Percentiles rank a stretch among this genome's conserved stretches.
Evolutionary conservation across 805 yeast species (phyloP).

Genomic region (Scheffersomyces spartinae): DNA sequence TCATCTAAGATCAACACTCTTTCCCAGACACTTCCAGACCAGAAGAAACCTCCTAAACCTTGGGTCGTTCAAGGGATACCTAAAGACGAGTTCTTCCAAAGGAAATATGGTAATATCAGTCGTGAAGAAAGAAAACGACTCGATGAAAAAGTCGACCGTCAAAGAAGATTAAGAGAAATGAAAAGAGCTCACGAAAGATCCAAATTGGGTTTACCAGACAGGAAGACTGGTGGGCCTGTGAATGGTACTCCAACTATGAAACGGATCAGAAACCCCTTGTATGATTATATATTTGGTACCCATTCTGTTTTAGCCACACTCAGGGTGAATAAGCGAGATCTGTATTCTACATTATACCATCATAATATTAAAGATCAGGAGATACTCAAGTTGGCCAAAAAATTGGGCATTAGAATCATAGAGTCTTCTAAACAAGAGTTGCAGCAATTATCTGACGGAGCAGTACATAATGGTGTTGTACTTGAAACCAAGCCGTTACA

Average conservation of each 20-base stretch:
- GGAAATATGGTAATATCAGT: conserved; percentile 21
- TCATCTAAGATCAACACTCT: too few relatives aligned
- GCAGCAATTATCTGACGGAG: conserved; percentile 49
- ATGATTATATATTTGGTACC: conserved; percentile 68
- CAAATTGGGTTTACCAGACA: too few relatives aligned
- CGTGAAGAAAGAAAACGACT: conserved; percentile 14
- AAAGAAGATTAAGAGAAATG: conserved; percentile 14
- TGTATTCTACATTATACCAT: conserved; percentile 39
- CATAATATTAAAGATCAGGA: conserved; percentile 28
- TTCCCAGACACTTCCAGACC: too few relatives aligned
- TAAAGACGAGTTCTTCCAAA: conserved; percentile 27
- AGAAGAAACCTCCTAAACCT: conserved; percentile 10
- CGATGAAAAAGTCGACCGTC: conserved; percentile 20
- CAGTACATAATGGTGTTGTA: conserved; percentile 74
- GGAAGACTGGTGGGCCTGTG: too few relatives aligned
- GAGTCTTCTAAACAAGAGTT: conserved; percentile 38
- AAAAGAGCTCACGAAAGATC: conserved; percentile 11
- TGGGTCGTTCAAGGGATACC: conserved; percentile 26
- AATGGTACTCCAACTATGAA: too few relatives aligned
- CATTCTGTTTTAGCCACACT: conserved; percentile 68
- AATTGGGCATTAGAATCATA: conserved; percentile 26
- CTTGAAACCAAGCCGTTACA: conserved; percentile 50
- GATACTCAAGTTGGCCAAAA: conserved; percentile 36
- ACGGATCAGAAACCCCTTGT: conserved; percentile 41
- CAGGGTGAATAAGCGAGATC: conserved; percentile 39